Base-by-base conservation (phyloP, 106 monocot genomes). In the Allium fistulosum region DNA sequence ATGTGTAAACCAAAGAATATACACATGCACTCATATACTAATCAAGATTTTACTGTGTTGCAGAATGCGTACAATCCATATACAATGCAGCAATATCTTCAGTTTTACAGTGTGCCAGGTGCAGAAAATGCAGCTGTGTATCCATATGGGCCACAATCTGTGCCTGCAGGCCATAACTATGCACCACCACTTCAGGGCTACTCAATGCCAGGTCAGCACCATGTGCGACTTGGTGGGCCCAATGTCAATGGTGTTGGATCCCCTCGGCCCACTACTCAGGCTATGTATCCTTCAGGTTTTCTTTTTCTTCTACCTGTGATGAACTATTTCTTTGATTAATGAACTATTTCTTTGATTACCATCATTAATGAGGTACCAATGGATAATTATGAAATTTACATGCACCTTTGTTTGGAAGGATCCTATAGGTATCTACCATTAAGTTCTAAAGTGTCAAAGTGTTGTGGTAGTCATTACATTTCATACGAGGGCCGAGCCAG, bases 21-120 rank as follows among this genome's bases (percentile, higher is more conserved):
- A 5, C 37, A 37, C 37, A 37, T 37, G 37, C 37, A 37, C 2
- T 37, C 5, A 5, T 2, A 37, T 37, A 37, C 37, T 37, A 37
- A 37, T 37, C 2, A 37, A 37, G 37, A 37, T 5, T 1, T 37
- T 37, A 37, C 37, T 37, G 37, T 37, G 37, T 68, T 74, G 59
- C 82, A 92, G 92, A 93, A 85, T 73, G 51, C 75, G 9, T 79
- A 79, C 49, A 84, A 49, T 71, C 79, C 79, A 22, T 86, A 81
- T 58, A 75, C 61, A 15, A 75, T 77, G 14, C 83, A 93, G 67
- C 88, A 85, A 66, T 93, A 83, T 76, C 51, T 84, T 68, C 92
- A 82, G 70, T 63, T 92, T 26, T 82, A 87, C 76, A 76, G 92
- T 51, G 75, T 79, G 62, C 85, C 88, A 51, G 83, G 88, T 46